phyloP scores from a whole-genome alignment of 2,329 filamentous ascomycete species.

The Colletotrichum eremochloae region DNA sequence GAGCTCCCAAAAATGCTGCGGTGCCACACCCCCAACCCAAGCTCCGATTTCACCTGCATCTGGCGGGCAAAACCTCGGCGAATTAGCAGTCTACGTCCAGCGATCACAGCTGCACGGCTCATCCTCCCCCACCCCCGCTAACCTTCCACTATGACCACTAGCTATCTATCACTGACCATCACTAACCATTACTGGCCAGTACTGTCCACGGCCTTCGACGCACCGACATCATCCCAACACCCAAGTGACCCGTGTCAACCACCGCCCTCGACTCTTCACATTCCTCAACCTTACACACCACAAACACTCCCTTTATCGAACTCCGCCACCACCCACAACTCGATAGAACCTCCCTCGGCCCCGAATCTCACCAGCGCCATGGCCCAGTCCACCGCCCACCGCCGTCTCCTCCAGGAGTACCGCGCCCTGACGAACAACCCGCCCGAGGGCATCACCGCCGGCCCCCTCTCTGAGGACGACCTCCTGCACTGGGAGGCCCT shows the following conservation, averaged over 20 bases:
- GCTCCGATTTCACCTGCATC: conserved; percentile 20
- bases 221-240: conserved; percentile 1
- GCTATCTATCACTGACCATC: conserved; percentile 1
- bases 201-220: neutral
- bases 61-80: conserved; percentile 38
- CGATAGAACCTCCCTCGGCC: neutral
- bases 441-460: conserved; percentile 97
- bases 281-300: neutral
- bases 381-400: conserved; percentile 74
- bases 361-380: conserved; percentile 51
- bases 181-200: neutral
- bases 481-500: conserved; percentile 96
- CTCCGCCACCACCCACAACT: neutral
- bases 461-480: conserved; percentile 93
- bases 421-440: conserved; percentile 92
- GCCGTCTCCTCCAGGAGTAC: conserved; percentile 96
- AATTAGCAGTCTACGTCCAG: neutral
- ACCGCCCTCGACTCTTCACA: neutral
- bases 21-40: conserved; percentile 17
- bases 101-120: neutral
- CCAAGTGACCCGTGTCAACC: neutral
- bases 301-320: neutral
- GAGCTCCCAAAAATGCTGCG: conserved; percentile 35
- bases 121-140: conserved; percentile 25
- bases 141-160: conserved; percentile 19